phyloP scores from a whole-genome alignment of 1,284 basidiomycete species.

The Termitomyces sp. region DNA sequence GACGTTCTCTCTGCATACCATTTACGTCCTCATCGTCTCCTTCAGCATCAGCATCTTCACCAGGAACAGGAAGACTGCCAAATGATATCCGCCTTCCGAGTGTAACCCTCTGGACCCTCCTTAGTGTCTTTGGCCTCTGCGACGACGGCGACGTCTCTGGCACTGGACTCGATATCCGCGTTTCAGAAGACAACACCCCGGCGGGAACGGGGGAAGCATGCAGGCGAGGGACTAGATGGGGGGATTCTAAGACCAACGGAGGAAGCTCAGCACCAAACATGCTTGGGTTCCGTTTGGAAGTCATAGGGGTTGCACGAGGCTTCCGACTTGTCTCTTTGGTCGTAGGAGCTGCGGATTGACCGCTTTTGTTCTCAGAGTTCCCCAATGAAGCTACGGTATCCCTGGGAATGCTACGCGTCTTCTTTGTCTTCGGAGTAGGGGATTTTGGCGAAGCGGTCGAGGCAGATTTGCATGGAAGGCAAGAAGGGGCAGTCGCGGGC shows the following conservation, averaged over 20 bases:
- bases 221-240: background rate
- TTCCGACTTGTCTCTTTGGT: conserved; percentile 10
- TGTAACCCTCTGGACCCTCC: conserved; percentile 35
- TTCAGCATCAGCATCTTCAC: conserved; percentile 24
- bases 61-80: conserved; percentile 33
- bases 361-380: conserved; percentile 1
- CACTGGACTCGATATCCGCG: background rate
- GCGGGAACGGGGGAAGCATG: conserved; percentile 9
- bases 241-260: conserved; percentile 17
- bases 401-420: conserved; percentile 5
- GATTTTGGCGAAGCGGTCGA: conserved; percentile 11
- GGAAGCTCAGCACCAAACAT: conserved; percentile 52
- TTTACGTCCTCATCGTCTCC: conserved; percentile 32
- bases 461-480: conserved; percentile 10
- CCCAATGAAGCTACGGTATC: conserved; percentile 2
- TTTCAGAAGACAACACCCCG: conserved; percentile 6
- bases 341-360: conserved; percentile 8
- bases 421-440: conserved; percentile 15
- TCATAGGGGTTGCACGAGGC: conserved; percentile 29
- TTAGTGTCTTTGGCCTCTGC: conserved; percentile 27
- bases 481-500: conserved; percentile 13
- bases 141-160: conserved; percentile 7
- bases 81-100: conserved; percentile 48
- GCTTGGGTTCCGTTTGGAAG: conserved; percentile 51
- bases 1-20: conserved; percentile 23